These are phyloP conservation scores for Lactarius hatsudake DNA, from an alignment of 768 basidiomycete genomes.

Conservation along the genomic window DNA sequence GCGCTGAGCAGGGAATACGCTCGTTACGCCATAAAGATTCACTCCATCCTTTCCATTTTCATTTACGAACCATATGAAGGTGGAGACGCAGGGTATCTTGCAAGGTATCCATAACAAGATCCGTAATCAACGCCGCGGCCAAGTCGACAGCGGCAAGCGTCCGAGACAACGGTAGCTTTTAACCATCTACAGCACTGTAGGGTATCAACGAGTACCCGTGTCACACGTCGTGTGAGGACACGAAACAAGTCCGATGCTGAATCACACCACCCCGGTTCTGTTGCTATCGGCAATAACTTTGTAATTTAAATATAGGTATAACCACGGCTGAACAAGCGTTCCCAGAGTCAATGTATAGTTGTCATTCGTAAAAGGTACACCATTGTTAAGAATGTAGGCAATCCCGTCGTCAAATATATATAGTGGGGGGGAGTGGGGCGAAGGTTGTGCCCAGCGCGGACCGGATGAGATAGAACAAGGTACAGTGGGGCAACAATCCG, in stretches of 20 bases:
- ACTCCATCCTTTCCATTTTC: background rate
- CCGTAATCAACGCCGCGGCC: background rate
- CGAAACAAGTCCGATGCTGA: background rate
- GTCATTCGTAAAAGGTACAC: background rate
- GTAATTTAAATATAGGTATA: background rate
- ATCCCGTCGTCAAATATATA: too few species aligned
- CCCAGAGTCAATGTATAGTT: background rate
- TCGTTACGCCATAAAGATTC: background rate
- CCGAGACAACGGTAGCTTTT: background rate
- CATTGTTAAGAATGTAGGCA: background rate
- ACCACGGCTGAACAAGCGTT: background rate
- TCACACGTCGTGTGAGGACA: background rate
- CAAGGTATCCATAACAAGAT: too few species aligned
- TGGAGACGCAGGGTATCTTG: too few species aligned
- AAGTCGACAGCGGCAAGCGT: background rate
- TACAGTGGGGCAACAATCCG: background rate
- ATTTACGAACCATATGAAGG: too few species aligned
- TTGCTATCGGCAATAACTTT: background rate
- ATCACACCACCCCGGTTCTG: background rate
- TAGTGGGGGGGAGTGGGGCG: background rate
- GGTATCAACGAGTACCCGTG: background rate
- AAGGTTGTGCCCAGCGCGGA: too few species aligned
- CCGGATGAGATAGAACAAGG: too few species aligned
- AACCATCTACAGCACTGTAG: background rate
- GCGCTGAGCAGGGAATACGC: too few species aligned